phyloP scores from a whole-genome alignment of 2,329 filamentous ascomycete genomes.

The Fusarium mangiferae region DNA sequence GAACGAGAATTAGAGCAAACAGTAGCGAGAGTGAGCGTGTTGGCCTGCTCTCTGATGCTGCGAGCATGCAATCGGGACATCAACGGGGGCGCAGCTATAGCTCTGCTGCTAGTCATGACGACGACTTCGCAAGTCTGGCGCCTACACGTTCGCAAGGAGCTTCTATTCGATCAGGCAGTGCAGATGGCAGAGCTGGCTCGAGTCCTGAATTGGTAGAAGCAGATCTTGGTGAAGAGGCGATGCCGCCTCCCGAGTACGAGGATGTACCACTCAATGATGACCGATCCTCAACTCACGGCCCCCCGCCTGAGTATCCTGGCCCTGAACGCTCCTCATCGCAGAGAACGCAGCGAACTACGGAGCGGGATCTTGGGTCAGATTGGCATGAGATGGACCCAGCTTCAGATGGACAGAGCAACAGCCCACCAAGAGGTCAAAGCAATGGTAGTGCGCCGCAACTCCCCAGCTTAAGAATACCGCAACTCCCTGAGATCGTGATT shows the following conservation, averaged over 20 bases:
- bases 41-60: conserved; percentile 77
- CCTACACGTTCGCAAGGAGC: conserved; percentile 53
- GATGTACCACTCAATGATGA: conserved; percentile 58
- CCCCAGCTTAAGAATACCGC: conserved; percentile 61
- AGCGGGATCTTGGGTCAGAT: conserved; percentile 32
- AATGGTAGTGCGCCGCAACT: conserved; percentile 58
- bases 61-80: conserved; percentile 64
- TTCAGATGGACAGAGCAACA: conserved; percentile 2
- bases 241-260: conserved; percentile 67
- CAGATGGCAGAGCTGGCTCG: conserved; percentile 57
- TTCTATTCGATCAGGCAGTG: conserved; percentile 55
- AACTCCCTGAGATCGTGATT: conserved; percentile 67
- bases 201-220: conserved; percentile 64
- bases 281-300: conserved; percentile 56
- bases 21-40: conserved; percentile 78
- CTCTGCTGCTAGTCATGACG: conserved; percentile 66
- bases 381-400: conserved; percentile 9
- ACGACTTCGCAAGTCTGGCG: conserved; percentile 55
- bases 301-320: conserved; percentile 63
- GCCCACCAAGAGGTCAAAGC: conserved; percentile 42
- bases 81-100: conserved; percentile 53
- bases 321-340: conserved; percentile 47
- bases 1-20: conserved; percentile 77
- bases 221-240: conserved; percentile 58
- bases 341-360: conserved; percentile 38